Conservation (phyloP, 768 basidiomycete species). For the Sistotremastrum suecicum region DNA sequence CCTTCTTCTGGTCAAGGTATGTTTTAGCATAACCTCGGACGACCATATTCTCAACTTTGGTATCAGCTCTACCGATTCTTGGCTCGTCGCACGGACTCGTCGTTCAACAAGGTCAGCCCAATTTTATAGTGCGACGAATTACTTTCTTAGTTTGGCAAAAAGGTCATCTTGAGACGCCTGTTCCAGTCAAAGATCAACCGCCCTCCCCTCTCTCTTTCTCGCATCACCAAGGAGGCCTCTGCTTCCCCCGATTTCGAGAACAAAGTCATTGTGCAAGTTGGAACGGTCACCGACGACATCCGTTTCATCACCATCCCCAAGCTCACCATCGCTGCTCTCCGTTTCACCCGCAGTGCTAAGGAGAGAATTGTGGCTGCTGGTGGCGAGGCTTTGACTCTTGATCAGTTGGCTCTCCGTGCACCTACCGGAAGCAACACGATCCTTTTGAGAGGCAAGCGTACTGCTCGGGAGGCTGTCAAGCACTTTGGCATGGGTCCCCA, state of each 20-base stretch:
- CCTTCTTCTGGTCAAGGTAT: constrained; percentile 92
- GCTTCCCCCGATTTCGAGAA: constrained; percentile 49
- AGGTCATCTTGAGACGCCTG: constrained; percentile 91
- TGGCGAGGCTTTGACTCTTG: constrained; percentile 88
- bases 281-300: constrained; percentile 91
- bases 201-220: constrained; percentile 88
- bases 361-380: constrained; percentile 93
- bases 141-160: constrained; percentile 10
- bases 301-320: constrained; percentile 79
- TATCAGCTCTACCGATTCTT: constrained; percentile 94
- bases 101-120: constrained; percentile 76
- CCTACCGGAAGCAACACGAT: constrained; percentile 95
- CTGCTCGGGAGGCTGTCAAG: constrained; percentile 85
- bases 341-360: constrained; percentile 85
- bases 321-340: constrained; percentile 84
- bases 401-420: constrained; percentile 89
- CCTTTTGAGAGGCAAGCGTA: constrained; percentile 84
- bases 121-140: constrained; percentile 2
- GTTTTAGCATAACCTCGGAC: constrained; percentile 6
- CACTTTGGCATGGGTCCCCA: constrained; percentile 99
- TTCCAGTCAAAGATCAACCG: constrained; percentile 98
- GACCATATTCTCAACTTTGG: constrained; percentile 3
- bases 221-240: constrained; percentile 73
- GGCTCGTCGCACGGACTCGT: constrained; percentile 88
- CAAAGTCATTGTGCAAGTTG: constrained; percentile 82